phyloP scores from a whole-genome alignment of 768 basidiomycete genomes.

The Leucocoprinus leucothites region DNA sequence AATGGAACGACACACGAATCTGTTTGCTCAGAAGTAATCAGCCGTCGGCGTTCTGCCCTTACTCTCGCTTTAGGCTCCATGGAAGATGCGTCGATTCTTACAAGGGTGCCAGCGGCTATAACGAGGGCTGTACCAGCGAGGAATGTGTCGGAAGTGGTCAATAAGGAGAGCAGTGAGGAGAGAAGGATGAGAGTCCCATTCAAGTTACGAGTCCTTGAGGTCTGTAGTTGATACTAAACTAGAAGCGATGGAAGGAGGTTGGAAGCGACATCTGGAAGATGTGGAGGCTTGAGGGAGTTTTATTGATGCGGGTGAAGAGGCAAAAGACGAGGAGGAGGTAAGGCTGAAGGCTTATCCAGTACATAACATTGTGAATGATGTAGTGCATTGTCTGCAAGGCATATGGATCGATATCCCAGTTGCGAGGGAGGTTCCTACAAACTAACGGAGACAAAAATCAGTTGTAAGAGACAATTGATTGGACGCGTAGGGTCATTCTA shows the following conservation, averaged over 20 bases:
- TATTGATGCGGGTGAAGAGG: conserved; percentile 7
- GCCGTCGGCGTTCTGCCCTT: too few species aligned
- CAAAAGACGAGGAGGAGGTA: conserved; percentile 30
- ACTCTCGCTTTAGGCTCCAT: too few species aligned
- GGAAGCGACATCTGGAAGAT: conserved; percentile 3
- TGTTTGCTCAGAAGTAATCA: too few species aligned
- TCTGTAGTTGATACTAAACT: conserved; percentile 1
- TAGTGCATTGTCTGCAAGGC: conserved; percentile 26
- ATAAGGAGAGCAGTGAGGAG: conserved; percentile 35
- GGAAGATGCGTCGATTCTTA: conserved; percentile 44
- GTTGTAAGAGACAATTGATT: not conserved
- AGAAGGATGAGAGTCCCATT: conserved; percentile 26
- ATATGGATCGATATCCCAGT: conserved; percentile 33
- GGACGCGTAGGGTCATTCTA: conserved; percentile 15
- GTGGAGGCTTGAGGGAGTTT: not conserved
- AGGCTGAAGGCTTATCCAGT: conserved; percentile 20
- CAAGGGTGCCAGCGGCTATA: conserved; percentile 62
- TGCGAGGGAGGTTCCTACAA: conserved; percentile 28
- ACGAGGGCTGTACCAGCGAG: conserved; percentile 62
- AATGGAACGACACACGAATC: too few species aligned
- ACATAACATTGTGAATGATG: conserved; percentile 21
- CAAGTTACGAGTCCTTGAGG: conserved; percentile 17
- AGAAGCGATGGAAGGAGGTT: conserved; percentile 11
- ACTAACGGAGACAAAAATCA: conserved; percentile 13
- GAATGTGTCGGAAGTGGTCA: conserved; percentile 46